Conservation (phyloP, 495 filamentous ascomycete species). For the Penicillium soppii region DNA sequence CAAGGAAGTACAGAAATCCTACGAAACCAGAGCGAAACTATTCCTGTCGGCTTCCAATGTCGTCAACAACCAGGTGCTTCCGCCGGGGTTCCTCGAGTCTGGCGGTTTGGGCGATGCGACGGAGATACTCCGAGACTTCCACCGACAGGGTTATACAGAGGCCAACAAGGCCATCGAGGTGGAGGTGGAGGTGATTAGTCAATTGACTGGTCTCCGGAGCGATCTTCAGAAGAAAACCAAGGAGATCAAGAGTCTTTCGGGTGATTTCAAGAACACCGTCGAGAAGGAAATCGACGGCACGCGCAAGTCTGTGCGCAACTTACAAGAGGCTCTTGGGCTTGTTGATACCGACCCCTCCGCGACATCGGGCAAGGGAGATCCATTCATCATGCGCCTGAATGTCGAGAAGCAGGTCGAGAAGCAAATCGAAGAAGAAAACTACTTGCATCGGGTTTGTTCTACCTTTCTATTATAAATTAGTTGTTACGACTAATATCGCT, state of each 20-base stretch:
- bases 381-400: constrained; percentile 77
- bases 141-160: constrained; percentile 77
- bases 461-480: not conserved
- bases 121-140: constrained; percentile 75
- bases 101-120: constrained; percentile 85
- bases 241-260: constrained; percentile 88
- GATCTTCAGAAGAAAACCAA: constrained; percentile 96
- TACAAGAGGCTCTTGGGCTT: constrained; percentile 77
- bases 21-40: constrained; percentile 82
- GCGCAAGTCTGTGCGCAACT: constrained; percentile 65
- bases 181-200: constrained; percentile 84
- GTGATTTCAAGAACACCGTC: constrained; percentile 87
- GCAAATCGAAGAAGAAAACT: constrained; percentile 97
- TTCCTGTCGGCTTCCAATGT: constrained; percentile 80
- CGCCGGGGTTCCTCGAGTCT: constrained; percentile 68
- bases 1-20: constrained; percentile 85
- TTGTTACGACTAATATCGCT: constrained; percentile 22
- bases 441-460: constrained; percentile 76
- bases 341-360: constrained; percentile 73
- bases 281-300: constrained; percentile 57
- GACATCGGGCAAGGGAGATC: constrained; percentile 82
- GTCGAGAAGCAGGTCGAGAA: constrained; percentile 87
- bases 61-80: constrained; percentile 74
- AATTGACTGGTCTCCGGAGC: constrained; percentile 78
- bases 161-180: constrained; percentile 89